phyloP scores from a whole-genome alignment of 2,329 filamentous ascomycete genomes.

The Coleophoma eucalyptorum region DNA sequence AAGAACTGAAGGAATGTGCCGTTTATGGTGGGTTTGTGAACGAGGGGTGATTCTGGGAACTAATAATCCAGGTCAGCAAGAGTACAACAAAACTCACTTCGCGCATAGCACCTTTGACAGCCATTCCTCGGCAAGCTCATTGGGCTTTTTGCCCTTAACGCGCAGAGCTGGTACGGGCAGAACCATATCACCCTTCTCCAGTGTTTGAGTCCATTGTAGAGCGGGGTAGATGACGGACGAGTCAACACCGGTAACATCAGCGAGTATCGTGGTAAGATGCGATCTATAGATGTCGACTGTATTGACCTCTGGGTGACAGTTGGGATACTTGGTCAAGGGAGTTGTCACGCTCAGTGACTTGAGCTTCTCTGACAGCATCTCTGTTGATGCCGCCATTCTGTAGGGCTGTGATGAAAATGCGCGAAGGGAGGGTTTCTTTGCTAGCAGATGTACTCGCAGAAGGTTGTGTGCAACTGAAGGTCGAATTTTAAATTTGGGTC shows the following conservation, averaged over 20 bases:
- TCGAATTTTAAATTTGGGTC: too few species aligned
- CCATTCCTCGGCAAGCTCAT: constrained; percentile 59
- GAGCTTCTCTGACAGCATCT: constrained; percentile 20
- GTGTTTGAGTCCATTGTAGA: constrained; percentile 72
- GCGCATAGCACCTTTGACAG: constrained; percentile 44
- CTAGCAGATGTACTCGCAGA: constrained; percentile 4
- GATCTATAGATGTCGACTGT: constrained; percentile 76
- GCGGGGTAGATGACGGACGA: constrained; percentile 67
- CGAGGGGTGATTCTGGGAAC: constrained; percentile 69
- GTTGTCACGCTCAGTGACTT: constrained; percentile 19
- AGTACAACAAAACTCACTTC: too few species aligned
- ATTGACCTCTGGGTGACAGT: constrained; percentile 65
- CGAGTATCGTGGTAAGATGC: constrained; percentile 67
- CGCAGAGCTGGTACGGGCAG: constrained; percentile 77
- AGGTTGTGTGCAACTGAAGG: too few species aligned
- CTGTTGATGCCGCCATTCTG: constrained; percentile 20
- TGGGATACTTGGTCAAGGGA: constrained; percentile 38
- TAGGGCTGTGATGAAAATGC: constrained; percentile 7
- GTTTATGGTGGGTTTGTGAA: constrained; percentile 64
- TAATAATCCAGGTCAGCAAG: constrained; percentile 23
- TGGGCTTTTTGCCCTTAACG: constrained; percentile 66
- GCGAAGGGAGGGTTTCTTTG: constrained; percentile 10
- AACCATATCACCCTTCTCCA: constrained; percentile 81
- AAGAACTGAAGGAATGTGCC: constrained; percentile 76
- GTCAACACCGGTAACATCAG: constrained; percentile 67